Evolutionary conservation across 164 flowering plant genomes (phyloP).

Genomic region (Aristolochia fimbriata): DNA sequence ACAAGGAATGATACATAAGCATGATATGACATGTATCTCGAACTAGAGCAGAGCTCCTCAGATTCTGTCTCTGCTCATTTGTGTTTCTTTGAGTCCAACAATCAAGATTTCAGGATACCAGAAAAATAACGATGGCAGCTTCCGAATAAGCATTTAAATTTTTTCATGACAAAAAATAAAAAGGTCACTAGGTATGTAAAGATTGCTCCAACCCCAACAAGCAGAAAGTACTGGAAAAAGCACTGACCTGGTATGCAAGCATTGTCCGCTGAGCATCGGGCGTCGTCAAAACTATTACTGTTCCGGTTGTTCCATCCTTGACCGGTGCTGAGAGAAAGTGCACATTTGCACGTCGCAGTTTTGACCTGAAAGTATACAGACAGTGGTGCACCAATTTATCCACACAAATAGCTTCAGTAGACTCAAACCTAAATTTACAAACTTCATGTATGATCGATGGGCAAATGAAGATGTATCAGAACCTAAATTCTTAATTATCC

Average conservation of each 20-base stretch:
- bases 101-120: no score
- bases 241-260: constrained; percentile 86
- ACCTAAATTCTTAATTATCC: no score
- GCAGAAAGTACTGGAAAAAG: background rate
- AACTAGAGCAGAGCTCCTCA: background rate
- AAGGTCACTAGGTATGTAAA: background rate
- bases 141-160: no score
- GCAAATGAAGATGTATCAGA: no score
- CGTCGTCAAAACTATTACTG: constrained; percentile 97
- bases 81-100: no score
- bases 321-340: constrained; percentile 74
- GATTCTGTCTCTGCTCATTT: no score
- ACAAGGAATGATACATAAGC: background rate
- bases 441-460: no score
- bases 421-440: no score
- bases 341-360: constrained; percentile 79
- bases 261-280: constrained; percentile 98
- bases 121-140: no score
- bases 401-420: no score
- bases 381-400: background rate
- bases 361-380: constrained; percentile 34
- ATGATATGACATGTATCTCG: background rate
- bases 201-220: background rate
- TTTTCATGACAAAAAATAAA: no score
- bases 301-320: constrained; percentile 93